Conservation (phyloP, 2,329 filamentous ascomycete genomes). For the Lecanicillium sp. region DNA sequence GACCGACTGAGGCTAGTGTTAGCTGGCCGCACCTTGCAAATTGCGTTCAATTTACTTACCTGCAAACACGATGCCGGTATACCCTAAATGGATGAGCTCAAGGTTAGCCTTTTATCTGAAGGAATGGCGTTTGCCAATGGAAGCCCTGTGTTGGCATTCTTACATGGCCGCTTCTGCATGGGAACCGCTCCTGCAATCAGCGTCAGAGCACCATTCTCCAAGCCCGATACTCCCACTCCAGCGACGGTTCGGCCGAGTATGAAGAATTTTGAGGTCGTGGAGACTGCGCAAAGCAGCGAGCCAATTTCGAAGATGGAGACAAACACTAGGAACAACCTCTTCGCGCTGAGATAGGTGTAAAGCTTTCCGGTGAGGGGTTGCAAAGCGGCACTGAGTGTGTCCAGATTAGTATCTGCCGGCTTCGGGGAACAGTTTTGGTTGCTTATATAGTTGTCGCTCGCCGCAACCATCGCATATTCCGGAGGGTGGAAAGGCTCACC, state of each 20-base stretch:
- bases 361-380: constrained; percentile 43
- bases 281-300: constrained; percentile 14
- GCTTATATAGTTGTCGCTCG: no score
- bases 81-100: not conserved
- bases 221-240: constrained; percentile 12
- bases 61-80: no score
- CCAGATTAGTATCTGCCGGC: no score
- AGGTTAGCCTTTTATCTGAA: no score
- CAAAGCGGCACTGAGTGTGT: constrained; percentile 29
- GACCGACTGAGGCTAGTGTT: constrained; percentile 20
- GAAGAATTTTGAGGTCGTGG: constrained; percentile 13
- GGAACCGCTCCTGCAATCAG: constrained; percentile 12
- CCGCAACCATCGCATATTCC: no score
- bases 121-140: no score
- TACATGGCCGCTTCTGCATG: constrained; percentile 13
- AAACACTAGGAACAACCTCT: constrained; percentile 17
- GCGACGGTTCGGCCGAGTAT: constrained; percentile 15
- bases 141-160: no score
- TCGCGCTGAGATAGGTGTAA: constrained; percentile 34
- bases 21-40: constrained; percentile 10
- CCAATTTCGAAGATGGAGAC: constrained; percentile 14
- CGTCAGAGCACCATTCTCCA: constrained; percentile 13
- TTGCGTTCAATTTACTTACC: constrained; percentile 3
- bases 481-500: no score
- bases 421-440: not conserved